A percentile compares a stretch with the other conserved stretches of the same genome.
phyloP scores from a whole-genome alignment of 2,329 filamentous ascomycete species.

The Diplodia intermedia region DNA sequence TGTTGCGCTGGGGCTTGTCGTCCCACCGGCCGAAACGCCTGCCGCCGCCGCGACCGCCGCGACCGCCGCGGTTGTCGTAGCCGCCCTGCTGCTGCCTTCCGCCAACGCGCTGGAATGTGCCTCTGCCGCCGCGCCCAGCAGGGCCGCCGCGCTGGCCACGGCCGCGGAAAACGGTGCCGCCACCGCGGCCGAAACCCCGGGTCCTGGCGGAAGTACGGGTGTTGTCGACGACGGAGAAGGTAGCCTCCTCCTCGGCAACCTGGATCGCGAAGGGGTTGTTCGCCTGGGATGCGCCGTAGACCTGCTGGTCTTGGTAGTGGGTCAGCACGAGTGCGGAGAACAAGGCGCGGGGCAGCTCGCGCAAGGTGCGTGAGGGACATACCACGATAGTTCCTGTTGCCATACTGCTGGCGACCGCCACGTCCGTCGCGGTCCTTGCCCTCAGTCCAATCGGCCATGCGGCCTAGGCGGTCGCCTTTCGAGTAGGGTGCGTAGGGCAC shows the following conservation, averaged over 20 bases:
- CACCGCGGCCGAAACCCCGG: conserved; percentile 80
- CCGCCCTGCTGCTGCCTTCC: conserved; percentile 71
- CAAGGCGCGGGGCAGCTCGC: neutral
- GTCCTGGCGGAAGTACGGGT: conserved; percentile 84
- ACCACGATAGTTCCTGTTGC: conserved; percentile 91
- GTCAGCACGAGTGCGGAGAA: neutral
- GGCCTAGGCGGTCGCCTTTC: conserved; percentile 97
- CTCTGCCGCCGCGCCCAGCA: conserved; percentile 73
- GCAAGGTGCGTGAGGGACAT: neutral
- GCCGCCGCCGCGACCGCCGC: conserved; percentile 75
- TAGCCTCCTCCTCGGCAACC: conserved; percentile 91
- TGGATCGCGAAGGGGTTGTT: conserved; percentile 84
- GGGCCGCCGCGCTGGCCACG: conserved; percentile 77
- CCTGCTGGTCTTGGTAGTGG: conserved; percentile 79
- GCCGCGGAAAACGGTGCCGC: conserved; percentile 86
- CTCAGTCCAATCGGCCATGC: conserved; percentile 99
- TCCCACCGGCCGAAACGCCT: conserved; percentile 98
- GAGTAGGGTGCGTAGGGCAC: conserved; percentile 98
- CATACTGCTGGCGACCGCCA: conserved; percentile 83
- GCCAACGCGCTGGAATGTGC: conserved; percentile 75
- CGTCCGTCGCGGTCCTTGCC: conserved; percentile 76
- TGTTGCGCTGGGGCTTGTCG: conserved; percentile 96
- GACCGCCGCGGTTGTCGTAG: conserved; percentile 72
- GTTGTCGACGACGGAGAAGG: conserved; percentile 98
- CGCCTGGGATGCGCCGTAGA: conserved; percentile 88